Percentiles rank a stretch among this genome's conserved stretches.
These are phyloP conservation scores for Fraxinus americana DNA, from an alignment of 257 asterid genomes.

Conservation along the genomic window DNA sequence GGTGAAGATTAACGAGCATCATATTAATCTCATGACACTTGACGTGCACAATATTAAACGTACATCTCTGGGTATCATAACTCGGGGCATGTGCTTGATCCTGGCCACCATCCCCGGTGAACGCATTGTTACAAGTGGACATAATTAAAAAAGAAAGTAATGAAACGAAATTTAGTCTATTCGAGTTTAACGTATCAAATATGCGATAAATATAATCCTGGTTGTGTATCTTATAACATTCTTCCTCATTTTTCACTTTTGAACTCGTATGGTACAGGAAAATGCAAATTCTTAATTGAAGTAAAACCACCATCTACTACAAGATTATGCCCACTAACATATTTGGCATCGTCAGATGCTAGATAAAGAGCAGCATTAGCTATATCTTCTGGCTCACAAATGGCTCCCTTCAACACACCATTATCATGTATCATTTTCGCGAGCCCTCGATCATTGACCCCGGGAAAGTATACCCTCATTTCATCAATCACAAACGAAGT, in stretches of 20 bases:
- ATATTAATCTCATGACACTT: no score
- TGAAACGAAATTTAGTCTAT: no score
- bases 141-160: no score
- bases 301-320: slow-evolving; percentile 78
- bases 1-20: no score
- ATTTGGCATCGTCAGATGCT: slow-evolving; percentile 80
- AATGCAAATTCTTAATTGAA: slow-evolving; percentile 39
- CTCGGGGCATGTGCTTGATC: no score
- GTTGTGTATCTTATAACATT: no score
- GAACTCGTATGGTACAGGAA: slow-evolving; percentile 22
- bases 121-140: no score
- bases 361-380: slow-evolving; percentile 83
- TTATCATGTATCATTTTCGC: slow-evolving; percentile 50
- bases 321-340: slow-evolving; percentile 81
- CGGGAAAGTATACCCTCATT: slow-evolving; percentile 48
- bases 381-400: slow-evolving; percentile 63
- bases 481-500: slow-evolving; percentile 67
- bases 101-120: no score
- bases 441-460: slow-evolving; percentile 36
- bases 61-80: no score
- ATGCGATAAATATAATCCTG: no score
- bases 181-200: no score
- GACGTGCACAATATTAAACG: no score
- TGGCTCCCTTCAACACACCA: slow-evolving; percentile 61
- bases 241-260: neutral